A percentile compares a stretch with the other conserved stretches of the same genome.
Conservation (phyloP, 257 asterid species). For the Salvia splendens region DNA sequence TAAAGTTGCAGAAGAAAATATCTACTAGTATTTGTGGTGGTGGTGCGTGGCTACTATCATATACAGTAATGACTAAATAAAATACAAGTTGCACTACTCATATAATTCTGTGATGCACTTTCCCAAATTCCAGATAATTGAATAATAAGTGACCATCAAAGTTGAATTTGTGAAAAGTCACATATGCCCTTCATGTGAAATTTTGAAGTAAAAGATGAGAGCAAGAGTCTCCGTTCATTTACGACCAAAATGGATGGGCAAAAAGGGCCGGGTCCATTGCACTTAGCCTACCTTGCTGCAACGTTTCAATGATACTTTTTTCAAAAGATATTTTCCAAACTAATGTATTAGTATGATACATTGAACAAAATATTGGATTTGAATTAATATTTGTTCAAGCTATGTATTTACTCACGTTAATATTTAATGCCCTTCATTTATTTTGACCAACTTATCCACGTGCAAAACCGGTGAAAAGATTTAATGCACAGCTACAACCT, state of each 20-base stretch:
- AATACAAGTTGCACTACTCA: constrained; percentile 6
- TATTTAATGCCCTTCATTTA: neutral
- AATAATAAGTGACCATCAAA: neutral
- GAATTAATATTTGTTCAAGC: neutral
- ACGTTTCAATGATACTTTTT: neutral
- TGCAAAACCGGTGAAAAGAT: neutral
- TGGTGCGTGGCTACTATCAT: neutral
- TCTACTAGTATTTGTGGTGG: neutral
- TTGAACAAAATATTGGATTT: too few species aligned
- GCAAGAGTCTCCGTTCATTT: constrained; percentile 8
- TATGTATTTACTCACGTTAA: constrained; percentile 13
- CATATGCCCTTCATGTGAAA: neutral
- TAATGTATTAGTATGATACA: too few species aligned
- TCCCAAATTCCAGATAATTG: neutral
- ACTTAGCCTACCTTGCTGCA: neutral
- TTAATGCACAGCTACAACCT: constrained; percentile 17
- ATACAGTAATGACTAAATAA: constrained; percentile 4
- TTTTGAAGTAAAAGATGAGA: neutral
- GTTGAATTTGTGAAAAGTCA: neutral
- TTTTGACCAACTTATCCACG: constrained; percentile 1
- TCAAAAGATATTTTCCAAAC: too few species aligned
- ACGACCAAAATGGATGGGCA: constrained; percentile 2
- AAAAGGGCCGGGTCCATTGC: constrained; percentile 24
- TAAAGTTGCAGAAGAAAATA: neutral
- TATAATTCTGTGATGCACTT: neutral